Conservation (phyloP, 1,284 basidiomycete genomes). For the Puccinia brachypodii region DNA sequence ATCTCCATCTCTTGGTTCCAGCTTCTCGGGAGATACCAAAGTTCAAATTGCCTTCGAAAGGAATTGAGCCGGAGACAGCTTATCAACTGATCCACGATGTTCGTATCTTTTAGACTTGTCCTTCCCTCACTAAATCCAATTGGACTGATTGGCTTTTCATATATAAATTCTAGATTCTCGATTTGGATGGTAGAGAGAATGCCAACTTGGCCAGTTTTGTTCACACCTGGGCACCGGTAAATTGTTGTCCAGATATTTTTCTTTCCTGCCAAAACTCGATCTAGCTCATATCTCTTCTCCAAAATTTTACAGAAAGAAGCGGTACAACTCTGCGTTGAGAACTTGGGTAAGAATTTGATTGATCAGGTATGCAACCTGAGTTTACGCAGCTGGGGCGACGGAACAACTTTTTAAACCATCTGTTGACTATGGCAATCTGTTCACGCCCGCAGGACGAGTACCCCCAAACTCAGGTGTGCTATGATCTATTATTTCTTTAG, state of each 20-base stretch:
- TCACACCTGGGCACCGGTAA: conserved; percentile 64
- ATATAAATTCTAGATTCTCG: conserved; percentile 62
- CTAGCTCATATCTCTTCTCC: neutral
- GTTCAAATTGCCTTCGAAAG: conserved; percentile 58
- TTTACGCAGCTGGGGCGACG: neutral
- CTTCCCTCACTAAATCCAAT: neutral
- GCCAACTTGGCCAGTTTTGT: conserved; percentile 73
- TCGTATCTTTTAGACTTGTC: neutral
- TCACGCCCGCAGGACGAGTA: conserved; percentile 10
- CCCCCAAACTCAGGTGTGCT: conserved; percentile 36
- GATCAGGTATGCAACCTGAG: conserved; percentile 74
- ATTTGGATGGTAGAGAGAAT: conserved; percentile 73
- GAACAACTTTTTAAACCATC: neutral
- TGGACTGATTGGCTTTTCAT: neutral
- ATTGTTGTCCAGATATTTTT: conserved; percentile 37
- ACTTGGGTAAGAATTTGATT: conserved; percentile 73
- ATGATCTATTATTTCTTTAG: neutral
- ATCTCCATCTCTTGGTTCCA: neutral
- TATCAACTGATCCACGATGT: conserved; percentile 74
- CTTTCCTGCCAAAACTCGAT: neutral
- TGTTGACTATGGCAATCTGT: too few species aligned
- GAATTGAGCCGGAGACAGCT: conserved; percentile 58
- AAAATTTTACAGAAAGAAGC: conserved; percentile 59
- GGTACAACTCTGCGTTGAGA: conserved; percentile 74
- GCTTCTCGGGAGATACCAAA: conserved; percentile 57